phyloP scores from a whole-genome alignment of 1,139 yeast species.

The Yamadazyma diospyri region DNA sequence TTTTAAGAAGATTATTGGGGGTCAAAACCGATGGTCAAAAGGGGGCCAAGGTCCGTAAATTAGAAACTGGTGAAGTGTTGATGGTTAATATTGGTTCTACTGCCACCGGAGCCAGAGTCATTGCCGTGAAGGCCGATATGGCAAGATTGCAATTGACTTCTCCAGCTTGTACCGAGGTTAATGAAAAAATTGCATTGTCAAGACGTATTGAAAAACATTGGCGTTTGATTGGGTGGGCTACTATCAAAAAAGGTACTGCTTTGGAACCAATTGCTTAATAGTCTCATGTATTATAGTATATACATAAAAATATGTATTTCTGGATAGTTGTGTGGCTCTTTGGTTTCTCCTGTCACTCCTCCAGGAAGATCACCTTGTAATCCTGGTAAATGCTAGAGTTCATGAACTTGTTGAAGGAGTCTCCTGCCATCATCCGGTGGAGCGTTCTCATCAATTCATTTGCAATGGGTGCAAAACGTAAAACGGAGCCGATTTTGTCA shows the following conservation, averaged over 20 bases:
- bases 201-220: constrained; percentile 99
- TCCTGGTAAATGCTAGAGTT: constrained; percentile 22
- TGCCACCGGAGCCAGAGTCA: constrained; percentile 98
- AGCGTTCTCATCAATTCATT: constrained; percentile 25
- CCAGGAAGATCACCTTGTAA: constrained; percentile 9
- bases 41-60: constrained; percentile 89
- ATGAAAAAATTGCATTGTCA: constrained; percentile 96
- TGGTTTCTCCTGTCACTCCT: constrained; percentile 1
- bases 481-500: constrained; percentile 44
- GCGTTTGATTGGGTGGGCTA: constrained; percentile 99
- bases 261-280: constrained; percentile 61
- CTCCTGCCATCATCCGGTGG: constrained; percentile 62
- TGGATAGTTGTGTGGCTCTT: constrained; percentile 6
- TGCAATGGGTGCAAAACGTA: constrained; percentile 45
- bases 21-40: constrained; percentile 98
- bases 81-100: constrained; percentile 99
- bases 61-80: constrained; percentile 90
- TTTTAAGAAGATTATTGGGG: constrained; percentile 94
- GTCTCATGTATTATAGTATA: constrained; percentile 4
- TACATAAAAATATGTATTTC: constrained; percentile 5
- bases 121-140: constrained; percentile 98
- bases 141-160: constrained; percentile 95
- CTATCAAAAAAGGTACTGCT: constrained; percentile 92
- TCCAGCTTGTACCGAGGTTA: constrained; percentile 98
- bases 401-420: constrained; percentile 70